These are phyloP conservation scores for Berkeleyomyces basicola DNA, from an alignment of 2,329 filamentous ascomycete species.

Conservation along the genomic window DNA sequence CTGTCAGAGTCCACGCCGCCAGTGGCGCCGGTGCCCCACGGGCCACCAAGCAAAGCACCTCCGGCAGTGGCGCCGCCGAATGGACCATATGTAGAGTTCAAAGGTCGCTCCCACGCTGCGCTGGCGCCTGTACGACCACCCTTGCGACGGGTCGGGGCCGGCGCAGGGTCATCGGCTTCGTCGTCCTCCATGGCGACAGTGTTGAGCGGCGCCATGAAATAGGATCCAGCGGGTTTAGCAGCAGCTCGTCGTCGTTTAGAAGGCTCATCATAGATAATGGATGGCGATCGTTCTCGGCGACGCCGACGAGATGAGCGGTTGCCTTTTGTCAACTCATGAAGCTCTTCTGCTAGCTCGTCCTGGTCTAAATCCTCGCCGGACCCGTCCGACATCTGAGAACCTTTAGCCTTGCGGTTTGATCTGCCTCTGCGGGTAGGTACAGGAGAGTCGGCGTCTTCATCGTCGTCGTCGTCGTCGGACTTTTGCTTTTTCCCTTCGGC, in stretches of 20 bases:
- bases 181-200: constrained; percentile 52
- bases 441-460: constrained; percentile 23
- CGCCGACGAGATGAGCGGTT: constrained; percentile 35
- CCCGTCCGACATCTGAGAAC: constrained; percentile 29
- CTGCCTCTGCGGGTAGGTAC: constrained; percentile 29
- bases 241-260: constrained; percentile 37
- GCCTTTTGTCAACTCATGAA: constrained; percentile 41
- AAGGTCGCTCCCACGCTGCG: constrained; percentile 54
- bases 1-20: constrained; percentile 85
- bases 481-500: constrained; percentile 28
- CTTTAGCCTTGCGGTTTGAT: constrained; percentile 27
- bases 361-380: constrained; percentile 43
- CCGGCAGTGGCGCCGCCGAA: constrained; percentile 73
- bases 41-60: constrained; percentile 54
- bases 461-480: constrained; percentile 22
- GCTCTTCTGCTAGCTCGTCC: constrained; percentile 49
- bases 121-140: constrained; percentile 45
- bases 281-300: constrained; percentile 27
- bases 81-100: constrained; percentile 82
- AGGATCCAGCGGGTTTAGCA: constrained; percentile 53
- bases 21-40: constrained; percentile 55
- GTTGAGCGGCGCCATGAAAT: constrained; percentile 61
- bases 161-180: constrained; percentile 48
- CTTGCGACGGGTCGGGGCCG: constrained; percentile 52
- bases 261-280: constrained; percentile 42